Conservation (phyloP, 768 basidiomycete genomes). For the Pilatotrama ljubarskyi region DNA sequence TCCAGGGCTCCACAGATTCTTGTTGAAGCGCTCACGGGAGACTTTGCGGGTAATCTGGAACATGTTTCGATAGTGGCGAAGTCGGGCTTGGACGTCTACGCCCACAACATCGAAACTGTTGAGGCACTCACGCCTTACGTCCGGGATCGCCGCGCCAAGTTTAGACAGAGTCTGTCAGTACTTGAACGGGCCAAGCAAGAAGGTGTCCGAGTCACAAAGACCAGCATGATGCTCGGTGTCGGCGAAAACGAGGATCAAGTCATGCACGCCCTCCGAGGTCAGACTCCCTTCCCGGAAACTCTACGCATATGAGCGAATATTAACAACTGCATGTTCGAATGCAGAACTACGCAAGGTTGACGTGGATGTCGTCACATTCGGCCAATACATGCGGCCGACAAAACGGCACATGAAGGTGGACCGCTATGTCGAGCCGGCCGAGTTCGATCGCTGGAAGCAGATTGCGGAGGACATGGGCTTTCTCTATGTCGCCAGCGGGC, state of each 20-base stretch:
- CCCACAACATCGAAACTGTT: constrained; percentile 97
- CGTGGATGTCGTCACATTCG: constrained; percentile 98
- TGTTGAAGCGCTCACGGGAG: constrained; percentile 94
- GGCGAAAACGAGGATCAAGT: constrained; percentile 88
- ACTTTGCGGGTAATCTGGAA: constrained; percentile 80
- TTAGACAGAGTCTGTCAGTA: constrained; percentile 80
- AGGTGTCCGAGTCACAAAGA: constrained; percentile 90
- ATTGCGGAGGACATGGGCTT: constrained; percentile 94
- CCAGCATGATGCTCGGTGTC: constrained; percentile 97
- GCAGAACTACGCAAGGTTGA: constrained; percentile 83
- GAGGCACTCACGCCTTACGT: constrained; percentile 93
- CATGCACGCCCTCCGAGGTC: constrained; percentile 79
- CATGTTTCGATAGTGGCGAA: constrained; percentile 82
- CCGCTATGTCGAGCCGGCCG: constrained; percentile 90
- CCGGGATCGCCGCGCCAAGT: constrained; percentile 91
- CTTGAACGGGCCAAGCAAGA: constrained; percentile 81
- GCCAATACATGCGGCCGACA: constrained; percentile 99
- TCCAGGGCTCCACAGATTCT: constrained; percentile 89
- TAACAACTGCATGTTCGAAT: background rate
- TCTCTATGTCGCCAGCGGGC: constrained; percentile 95
- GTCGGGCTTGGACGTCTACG: constrained; percentile 96
- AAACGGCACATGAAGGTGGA: constrained; percentile 99
- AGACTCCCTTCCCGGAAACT: constrained; percentile 24
- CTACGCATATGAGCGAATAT: background rate
- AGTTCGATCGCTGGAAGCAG: constrained; percentile 90